phyloP scores from a whole-genome alignment of 352 stramenopile species.

The Hyaloperonospora brassicae region DNA sequence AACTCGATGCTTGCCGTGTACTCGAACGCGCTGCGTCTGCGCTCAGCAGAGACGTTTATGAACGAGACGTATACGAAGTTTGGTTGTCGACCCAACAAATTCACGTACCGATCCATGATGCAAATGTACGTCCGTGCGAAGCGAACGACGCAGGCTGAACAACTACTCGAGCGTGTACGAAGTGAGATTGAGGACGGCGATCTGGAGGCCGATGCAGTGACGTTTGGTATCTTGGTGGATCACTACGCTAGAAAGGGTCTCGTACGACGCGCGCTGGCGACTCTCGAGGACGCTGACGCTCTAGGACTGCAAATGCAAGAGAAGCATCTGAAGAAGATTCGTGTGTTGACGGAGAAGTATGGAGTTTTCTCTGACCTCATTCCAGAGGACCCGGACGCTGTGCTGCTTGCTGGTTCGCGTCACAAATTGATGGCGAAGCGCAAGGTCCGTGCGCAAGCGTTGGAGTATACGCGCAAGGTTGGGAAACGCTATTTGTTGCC shows the following conservation, averaged over 20 bases:
- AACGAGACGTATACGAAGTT: constrained; percentile 41
- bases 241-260: constrained; percentile 59
- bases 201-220: constrained; percentile 47
- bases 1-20: constrained; percentile 77
- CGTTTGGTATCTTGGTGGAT: constrained; percentile 65
- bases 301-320: constrained; percentile 45
- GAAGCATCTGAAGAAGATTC: constrained; percentile 66
- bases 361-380: constrained; percentile 75
- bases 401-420: constrained; percentile 49
- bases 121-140: constrained; percentile 73
- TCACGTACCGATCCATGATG: constrained; percentile 73
- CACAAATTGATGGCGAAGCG: constrained; percentile 73
- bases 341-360: constrained; percentile 50
- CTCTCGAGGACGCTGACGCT: constrained; percentile 55
- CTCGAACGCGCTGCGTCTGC: constrained; percentile 61
- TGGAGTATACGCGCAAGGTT: constrained; percentile 69
- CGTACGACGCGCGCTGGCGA: constrained; percentile 52
- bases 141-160: constrained; percentile 45
- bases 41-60: constrained; percentile 43
- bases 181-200: constrained; percentile 36
- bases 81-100: constrained; percentile 37
- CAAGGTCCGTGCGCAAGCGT: constrained; percentile 56
- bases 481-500: constrained; percentile 69
- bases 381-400: constrained; percentile 62
- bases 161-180: constrained; percentile 39